phyloP scores from a whole-genome alignment of 306 rosid genomes.

The Lathyrus sativus region DNA sequence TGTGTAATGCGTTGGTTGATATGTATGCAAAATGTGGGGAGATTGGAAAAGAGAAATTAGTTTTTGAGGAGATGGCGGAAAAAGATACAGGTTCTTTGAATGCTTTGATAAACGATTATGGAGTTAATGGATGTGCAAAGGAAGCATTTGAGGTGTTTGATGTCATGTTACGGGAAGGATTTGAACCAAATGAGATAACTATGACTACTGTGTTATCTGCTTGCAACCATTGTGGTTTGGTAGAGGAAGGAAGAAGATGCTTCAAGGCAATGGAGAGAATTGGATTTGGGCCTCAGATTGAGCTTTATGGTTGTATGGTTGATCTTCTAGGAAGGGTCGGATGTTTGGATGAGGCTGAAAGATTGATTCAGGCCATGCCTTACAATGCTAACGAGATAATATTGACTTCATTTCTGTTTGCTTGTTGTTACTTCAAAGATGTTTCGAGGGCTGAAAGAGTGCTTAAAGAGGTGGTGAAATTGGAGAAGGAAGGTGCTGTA shows the following conservation, averaged over 20 bases:
- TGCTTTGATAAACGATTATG: conserved; percentile 75
- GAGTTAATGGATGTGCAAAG: conserved; percentile 64
- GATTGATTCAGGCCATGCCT: conserved; percentile 62
- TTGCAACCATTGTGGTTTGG: conserved; percentile 70
- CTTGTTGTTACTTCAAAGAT: conserved; percentile 60
- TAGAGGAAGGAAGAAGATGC: conserved; percentile 66
- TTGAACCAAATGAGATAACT: conserved; percentile 56
- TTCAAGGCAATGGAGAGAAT: conserved; percentile 57
- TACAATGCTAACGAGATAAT: conserved; percentile 62
- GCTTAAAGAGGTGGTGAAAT: conserved; percentile 45
- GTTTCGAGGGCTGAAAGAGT: conserved; percentile 61
- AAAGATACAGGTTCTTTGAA: conserved; percentile 68
- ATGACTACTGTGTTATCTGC: conserved; percentile 63
- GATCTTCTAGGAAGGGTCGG: conserved; percentile 77
- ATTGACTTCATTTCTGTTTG: conserved; percentile 64
- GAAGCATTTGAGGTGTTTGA: conserved; percentile 60
- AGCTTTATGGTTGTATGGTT: conserved; percentile 77
- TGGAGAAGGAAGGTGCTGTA: conserved; percentile 51
- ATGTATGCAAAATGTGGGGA: conserved; percentile 85
- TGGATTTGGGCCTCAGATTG: conserved; percentile 59
- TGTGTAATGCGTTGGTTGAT: conserved; percentile 59
- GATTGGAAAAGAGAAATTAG: conserved; percentile 45
- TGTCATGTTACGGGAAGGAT: conserved; percentile 47
- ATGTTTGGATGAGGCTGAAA: conserved; percentile 72
- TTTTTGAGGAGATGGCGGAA: conserved; percentile 51